These are phyloP conservation scores for Graphilbum sp. DNA, from an alignment of 2,329 filamentous ascomycete genomes.

Conservation along the genomic window DNA sequence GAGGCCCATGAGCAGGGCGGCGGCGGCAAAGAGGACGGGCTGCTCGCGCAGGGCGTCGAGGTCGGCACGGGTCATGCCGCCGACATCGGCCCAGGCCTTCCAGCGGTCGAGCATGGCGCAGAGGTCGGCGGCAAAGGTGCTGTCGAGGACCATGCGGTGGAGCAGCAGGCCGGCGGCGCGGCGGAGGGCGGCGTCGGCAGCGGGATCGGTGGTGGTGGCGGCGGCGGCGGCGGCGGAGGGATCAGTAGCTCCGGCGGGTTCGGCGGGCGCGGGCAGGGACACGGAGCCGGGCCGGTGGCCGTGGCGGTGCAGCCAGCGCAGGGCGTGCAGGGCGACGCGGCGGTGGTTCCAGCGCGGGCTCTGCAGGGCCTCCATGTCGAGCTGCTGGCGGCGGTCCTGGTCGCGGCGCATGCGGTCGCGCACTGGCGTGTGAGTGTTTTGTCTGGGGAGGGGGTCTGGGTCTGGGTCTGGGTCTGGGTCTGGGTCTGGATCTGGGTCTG, in stretches of 20 bases:
- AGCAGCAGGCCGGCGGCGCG: slow-evolving; percentile 29
- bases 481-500: too few relatives aligned
- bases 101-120: slow-evolving; percentile 31
- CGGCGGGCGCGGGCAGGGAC: not conserved
- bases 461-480: too few relatives aligned
- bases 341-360: slow-evolving; percentile 35
- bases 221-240: not conserved
- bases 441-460: too few relatives aligned
- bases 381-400: slow-evolving; percentile 26
- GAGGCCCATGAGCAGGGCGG: slow-evolving; percentile 28
- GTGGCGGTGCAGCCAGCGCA: slow-evolving; percentile 25
- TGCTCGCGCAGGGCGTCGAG: slow-evolving; percentile 21
- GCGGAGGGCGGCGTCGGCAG: slow-evolving; percentile 13
- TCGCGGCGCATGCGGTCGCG: slow-evolving; percentile 22
- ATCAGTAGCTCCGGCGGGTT: not conserved
- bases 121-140: slow-evolving; percentile 22
- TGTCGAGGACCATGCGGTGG: slow-evolving; percentile 35
- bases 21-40: slow-evolving; percentile 27
- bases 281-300: not conserved
- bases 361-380: slow-evolving; percentile 32
- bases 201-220: not conserved
- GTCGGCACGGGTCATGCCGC: slow-evolving; percentile 33
- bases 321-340: slow-evolving; percentile 26
- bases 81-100: slow-evolving; percentile 38
- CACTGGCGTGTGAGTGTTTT: too few relatives aligned